These are phyloP conservation scores for Acacia concinna DNA, from an alignment of 331 rosid genomes.

Conservation along the genomic window DNA sequence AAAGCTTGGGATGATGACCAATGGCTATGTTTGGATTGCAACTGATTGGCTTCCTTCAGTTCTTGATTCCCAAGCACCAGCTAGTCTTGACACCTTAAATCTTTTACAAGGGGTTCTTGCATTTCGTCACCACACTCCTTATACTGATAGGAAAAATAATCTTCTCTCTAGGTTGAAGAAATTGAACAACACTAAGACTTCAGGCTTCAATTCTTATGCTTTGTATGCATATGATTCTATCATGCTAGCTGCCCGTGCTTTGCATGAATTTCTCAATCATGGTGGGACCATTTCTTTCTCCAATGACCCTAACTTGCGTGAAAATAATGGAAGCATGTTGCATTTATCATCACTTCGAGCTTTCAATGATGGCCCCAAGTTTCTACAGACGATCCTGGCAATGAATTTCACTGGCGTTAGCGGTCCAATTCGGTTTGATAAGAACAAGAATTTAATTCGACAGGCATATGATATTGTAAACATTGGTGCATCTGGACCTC, in stretches of 20 bases:
- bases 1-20: conserved; percentile 68
- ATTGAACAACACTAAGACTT: conserved; percentile 37
- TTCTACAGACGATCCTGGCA: conserved; percentile 58
- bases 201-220: conserved; percentile 79
- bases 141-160: conserved; percentile 52
- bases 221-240: conserved; percentile 88
- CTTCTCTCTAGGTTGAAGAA: conserved; percentile 52
- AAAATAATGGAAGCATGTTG: conserved; percentile 56
- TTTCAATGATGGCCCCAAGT: conserved; percentile 60
- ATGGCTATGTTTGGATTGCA: conserved; percentile 89
- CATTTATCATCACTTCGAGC: conserved; percentile 60
- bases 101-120: conserved; percentile 85
- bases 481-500: conserved; percentile 65
- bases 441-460: conserved; percentile 54
- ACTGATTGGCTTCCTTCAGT: conserved; percentile 91
- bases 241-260: conserved; percentile 85
- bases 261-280: conserved; percentile 56
- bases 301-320: conserved; percentile 58
- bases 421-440: conserved; percentile 69
- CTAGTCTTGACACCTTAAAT: conserved; percentile 47
- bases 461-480: conserved; percentile 89
- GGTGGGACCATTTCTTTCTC: conserved; percentile 78
- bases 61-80: conserved; percentile 61
- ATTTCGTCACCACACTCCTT: conserved; percentile 78
- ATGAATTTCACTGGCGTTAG: conserved; percentile 74